phyloP scores from a whole-genome alignment of 176 grass and related monocot species.

The Ensete glaucum region DNA sequence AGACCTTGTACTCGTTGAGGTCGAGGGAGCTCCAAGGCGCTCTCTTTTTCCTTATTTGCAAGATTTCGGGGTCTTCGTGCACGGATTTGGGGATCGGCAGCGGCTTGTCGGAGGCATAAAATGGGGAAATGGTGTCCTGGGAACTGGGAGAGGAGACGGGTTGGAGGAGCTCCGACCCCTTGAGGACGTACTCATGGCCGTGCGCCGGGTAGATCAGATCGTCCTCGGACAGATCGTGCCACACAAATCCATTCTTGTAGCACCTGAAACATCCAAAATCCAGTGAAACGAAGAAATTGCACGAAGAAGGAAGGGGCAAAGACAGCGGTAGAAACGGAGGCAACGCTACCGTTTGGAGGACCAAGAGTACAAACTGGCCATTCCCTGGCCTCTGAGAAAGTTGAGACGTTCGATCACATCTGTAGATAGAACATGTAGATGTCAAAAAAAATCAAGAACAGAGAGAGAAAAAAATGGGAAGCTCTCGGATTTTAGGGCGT shows the following conservation, averaged over 20 bases:
- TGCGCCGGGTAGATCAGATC: constrained; percentile 13
- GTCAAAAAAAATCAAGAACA: neutral
- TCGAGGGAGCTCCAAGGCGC: constrained; percentile 50
- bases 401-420: constrained; percentile 14
- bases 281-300: neutral
- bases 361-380: constrained; percentile 13
- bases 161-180: constrained; percentile 13
- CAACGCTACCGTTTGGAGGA: constrained; percentile 4
- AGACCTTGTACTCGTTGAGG: constrained; percentile 49
- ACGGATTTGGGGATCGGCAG: constrained; percentile 19
- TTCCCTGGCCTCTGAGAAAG: constrained; percentile 12
- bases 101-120: constrained; percentile 19
- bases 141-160: neutral
- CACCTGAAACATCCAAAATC: constrained; percentile 5
- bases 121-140: neutral
- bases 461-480: neutral
- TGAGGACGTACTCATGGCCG: constrained; percentile 15
- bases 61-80: constrained; percentile 12
- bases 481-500: neutral
- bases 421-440: neutral
- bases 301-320: neutral
- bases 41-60: constrained; percentile 22
- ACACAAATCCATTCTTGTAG: constrained; percentile 18
- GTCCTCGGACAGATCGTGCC: constrained; percentile 8
- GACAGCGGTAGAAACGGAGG: neutral